Conservation (phyloP, 805 yeast genomes). For the Lipomyces orientalis region DNA sequence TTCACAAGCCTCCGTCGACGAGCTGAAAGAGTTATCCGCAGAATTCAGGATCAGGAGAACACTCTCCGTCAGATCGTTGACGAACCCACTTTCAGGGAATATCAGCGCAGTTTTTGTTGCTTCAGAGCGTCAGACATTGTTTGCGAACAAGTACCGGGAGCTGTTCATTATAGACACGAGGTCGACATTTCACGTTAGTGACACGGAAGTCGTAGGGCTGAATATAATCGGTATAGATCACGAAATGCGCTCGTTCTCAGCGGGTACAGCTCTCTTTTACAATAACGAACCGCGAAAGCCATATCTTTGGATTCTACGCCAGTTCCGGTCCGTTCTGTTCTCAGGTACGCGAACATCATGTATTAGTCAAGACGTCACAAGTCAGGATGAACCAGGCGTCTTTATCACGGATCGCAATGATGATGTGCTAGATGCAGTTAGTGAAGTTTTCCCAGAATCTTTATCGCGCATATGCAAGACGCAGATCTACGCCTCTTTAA, state of each 20-base stretch:
- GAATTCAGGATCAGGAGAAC: not conserved
- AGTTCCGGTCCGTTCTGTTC: not conserved
- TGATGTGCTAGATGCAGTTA: not conserved
- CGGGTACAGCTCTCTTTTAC: not conserved
- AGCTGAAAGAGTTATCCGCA: not conserved
- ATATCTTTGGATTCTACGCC: constrained; percentile 8
- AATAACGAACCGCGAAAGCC: not conserved
- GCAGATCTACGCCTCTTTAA: not conserved
- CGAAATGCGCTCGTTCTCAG: constrained; percentile 8
- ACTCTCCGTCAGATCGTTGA: not conserved
- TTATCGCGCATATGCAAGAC: constrained; percentile 7
- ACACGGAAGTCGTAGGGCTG: not conserved
- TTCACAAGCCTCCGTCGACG: not conserved
- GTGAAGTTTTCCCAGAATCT: constrained; percentile 3
- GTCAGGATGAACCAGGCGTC: not conserved
- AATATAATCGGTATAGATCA: constrained; percentile 5
- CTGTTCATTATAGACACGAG: constrained; percentile 2
- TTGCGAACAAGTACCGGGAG: not conserved
- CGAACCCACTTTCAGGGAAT: not conserved
- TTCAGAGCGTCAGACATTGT: not conserved
- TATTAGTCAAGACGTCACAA: not conserved
- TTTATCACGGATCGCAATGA: constrained; percentile 1
- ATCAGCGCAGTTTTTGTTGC: not conserved
- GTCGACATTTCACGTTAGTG: not conserved
- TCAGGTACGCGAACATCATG: not conserved